phyloP scores from a whole-genome alignment of 805 yeast species.

The Wickerhamiella shivajii region DNA sequence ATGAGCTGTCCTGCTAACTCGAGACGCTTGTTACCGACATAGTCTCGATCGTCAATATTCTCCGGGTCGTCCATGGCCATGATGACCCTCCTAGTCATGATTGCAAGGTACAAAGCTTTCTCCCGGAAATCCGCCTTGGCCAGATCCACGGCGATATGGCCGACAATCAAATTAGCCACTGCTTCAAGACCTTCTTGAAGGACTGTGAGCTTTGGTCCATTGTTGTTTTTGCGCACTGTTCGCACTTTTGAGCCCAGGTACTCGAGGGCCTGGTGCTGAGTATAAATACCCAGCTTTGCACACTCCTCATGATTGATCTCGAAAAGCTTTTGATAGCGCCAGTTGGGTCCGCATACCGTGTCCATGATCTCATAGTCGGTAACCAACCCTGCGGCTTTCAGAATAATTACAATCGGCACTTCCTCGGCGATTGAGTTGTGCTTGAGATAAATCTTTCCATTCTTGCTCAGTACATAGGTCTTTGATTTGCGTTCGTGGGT shows the following conservation, averaged over 20 bases:
- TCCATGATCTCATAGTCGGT: conserved; percentile 90
- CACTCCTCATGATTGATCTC: conserved; percentile 91
- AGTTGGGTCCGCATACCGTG: conserved; percentile 80
- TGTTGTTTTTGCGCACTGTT: conserved; percentile 66
- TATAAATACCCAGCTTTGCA: conserved; percentile 65
- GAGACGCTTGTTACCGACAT: conserved; percentile 93
- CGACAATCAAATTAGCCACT: conserved; percentile 81
- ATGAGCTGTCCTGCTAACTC: conserved; percentile 96
- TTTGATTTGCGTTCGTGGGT: conserved; percentile 97
- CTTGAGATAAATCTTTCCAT: conserved; percentile 75
- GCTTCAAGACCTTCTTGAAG: conserved; percentile 93
- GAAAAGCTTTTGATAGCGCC: conserved; percentile 81
- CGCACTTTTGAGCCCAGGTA: conserved; percentile 84
- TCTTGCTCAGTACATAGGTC: conserved; percentile 87
- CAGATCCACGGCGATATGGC: conserved; percentile 76
- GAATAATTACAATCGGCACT: conserved; percentile 79
- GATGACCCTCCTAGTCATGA: conserved; percentile 91
- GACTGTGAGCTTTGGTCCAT: conserved; percentile 61
- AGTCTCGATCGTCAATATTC: conserved; percentile 97
- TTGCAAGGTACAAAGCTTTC: conserved; percentile 85
- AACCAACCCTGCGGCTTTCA: conserved; percentile 89
- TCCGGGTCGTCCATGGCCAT: conserved; percentile 91
- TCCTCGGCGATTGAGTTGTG: conserved; percentile 95
- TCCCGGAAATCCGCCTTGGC: conserved; percentile 63
- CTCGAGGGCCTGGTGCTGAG: conserved; percentile 88